phyloP scores from a whole-genome alignment of 306 rosid genomes.

The Vachellia collinsii region DNA sequence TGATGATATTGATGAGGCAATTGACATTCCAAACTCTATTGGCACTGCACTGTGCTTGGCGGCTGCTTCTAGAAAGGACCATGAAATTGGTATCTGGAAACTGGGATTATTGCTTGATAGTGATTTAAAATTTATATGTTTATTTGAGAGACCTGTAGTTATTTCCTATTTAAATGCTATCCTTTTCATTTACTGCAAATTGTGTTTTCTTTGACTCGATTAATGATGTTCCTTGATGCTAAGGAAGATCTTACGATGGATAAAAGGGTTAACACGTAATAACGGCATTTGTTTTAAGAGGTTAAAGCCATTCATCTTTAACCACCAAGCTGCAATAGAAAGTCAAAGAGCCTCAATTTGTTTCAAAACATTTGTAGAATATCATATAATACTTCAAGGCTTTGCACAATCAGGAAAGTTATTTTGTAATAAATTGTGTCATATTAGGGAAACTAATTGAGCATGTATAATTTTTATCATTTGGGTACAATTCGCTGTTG shows the following conservation, averaged over 20 bases:
- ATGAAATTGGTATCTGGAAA: slow-evolving; percentile 73
- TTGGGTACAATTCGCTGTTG: neutral
- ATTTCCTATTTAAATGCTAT: slow-evolving; percentile 1
- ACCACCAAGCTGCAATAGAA: neutral
- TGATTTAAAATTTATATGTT: slow-evolving; percentile 27
- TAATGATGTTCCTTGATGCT: slow-evolving; percentile 5
- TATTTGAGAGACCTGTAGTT: slow-evolving; percentile 19
- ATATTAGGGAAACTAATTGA: neutral
- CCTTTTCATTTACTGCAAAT: slow-evolving; percentile 5
- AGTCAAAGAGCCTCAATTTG: slow-evolving; percentile 2
- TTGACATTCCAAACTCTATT: slow-evolving; percentile 76
- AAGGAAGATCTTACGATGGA: neutral
- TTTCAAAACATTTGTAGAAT: slow-evolving; percentile 20
- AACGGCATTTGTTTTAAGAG: slow-evolving; percentile 5
- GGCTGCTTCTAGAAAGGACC: slow-evolving; percentile 93
- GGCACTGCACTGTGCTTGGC: slow-evolving; percentile 99
- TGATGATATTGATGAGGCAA: slow-evolving; percentile 84
- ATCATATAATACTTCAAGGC: slow-evolving; percentile 15
- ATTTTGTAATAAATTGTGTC: too few relatives aligned
- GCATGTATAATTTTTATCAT: neutral
- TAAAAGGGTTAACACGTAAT: neutral
- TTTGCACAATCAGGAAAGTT: slow-evolving; percentile 15
- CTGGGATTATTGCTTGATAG: slow-evolving; percentile 31
- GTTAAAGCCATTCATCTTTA: slow-evolving; percentile 15
- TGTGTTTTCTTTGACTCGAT: slow-evolving; percentile 18